Evolutionary conservation across 352 stramenopile genomes (phyloP).

Genomic region (Phytophthora lateralis): DNA sequence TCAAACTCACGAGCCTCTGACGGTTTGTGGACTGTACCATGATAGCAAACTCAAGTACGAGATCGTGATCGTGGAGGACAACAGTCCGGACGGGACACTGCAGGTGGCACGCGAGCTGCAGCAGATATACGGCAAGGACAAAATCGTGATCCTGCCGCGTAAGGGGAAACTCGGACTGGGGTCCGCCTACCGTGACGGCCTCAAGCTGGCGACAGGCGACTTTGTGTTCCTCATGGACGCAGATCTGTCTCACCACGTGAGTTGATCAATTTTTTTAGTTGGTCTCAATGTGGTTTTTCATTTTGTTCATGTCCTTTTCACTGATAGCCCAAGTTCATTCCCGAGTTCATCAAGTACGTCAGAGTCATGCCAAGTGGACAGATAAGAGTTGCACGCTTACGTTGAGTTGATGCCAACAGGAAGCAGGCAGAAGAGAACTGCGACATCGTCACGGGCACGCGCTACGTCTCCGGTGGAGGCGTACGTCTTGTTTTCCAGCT

Average conservation of each 20-base stretch:
- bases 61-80: constrained; percentile 98
- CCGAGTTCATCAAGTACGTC: constrained; percentile 86
- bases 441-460: constrained; percentile 97
- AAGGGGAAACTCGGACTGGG: constrained; percentile 96
- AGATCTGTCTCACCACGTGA: constrained; percentile 97
- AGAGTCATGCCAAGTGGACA: not conserved
- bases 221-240: constrained; percentile 99
- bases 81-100: constrained; percentile 96
- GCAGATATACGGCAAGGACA: constrained; percentile 90
- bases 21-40: constrained; percentile 6
- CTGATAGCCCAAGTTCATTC: constrained; percentile 95
- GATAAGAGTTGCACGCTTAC: constrained; percentile 1
- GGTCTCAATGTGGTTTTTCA: not conserved
- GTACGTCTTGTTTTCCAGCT: constrained; percentile 52
- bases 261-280: constrained; percentile 2
- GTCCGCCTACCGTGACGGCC: constrained; percentile 96
- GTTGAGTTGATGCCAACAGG: constrained; percentile 38
- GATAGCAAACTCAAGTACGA: constrained; percentile 92
- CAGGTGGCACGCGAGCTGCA: constrained; percentile 93
- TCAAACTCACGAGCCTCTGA: constrained; percentile 6
- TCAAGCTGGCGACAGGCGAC: constrained; percentile 92
- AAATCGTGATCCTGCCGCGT: constrained; percentile 94
- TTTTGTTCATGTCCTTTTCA: constrained; percentile 2
- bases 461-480: constrained; percentile 93
- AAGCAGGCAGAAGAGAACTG: constrained; percentile 75